These are phyloP conservation scores for Candida ascalaphidarum DNA, from an alignment of 805 yeast genomes.

Conservation along the genomic window DNA sequence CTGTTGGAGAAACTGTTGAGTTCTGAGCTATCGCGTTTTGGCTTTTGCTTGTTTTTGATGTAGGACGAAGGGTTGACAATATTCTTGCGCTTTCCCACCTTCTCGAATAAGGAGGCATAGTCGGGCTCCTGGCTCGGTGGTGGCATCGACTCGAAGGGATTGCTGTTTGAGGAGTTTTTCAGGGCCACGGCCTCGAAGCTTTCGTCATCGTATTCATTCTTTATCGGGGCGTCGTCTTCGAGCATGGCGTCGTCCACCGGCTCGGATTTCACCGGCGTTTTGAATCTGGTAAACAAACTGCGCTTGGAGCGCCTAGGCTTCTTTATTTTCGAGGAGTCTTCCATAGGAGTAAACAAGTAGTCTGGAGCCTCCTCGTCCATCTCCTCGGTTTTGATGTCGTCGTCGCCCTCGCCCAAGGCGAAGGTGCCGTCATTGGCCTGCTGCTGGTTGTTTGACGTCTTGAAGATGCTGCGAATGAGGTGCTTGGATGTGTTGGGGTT, in stretches of 20 bases:
- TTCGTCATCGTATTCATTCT: too few species aligned
- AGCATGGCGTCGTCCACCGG: constrained; percentile 1
- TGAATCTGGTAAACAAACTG: constrained; percentile 31
- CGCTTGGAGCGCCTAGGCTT: constrained; percentile 24
- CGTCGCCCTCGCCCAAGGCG: neutral
- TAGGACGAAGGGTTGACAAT: constrained; percentile 13
- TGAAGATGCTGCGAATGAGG: constrained; percentile 25
- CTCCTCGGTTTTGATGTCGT: constrained; percentile 3
- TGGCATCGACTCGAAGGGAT: too few species aligned
- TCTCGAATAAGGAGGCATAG: constrained; percentile 35
- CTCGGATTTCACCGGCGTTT: constrained; percentile 8
- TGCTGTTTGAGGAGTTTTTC: too few species aligned
- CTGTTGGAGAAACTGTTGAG: neutral
- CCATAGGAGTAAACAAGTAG: too few species aligned
- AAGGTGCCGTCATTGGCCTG: neutral
- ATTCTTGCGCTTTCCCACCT: constrained; percentile 31
- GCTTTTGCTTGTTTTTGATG: constrained; percentile 16
- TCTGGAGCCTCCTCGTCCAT: constrained; percentile 10
- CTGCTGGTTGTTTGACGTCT: constrained; percentile 1
- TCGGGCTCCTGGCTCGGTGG: constrained; percentile 22
- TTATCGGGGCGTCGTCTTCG: neutral
- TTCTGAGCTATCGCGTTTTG: neutral
- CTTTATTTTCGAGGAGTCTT: constrained; percentile 10
- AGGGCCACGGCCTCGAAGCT: too few species aligned
- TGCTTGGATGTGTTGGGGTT: too few species aligned